Base-by-base conservation (phyloP, 805 yeast species). In the Wilhelminamyces savonicus region DNA sequence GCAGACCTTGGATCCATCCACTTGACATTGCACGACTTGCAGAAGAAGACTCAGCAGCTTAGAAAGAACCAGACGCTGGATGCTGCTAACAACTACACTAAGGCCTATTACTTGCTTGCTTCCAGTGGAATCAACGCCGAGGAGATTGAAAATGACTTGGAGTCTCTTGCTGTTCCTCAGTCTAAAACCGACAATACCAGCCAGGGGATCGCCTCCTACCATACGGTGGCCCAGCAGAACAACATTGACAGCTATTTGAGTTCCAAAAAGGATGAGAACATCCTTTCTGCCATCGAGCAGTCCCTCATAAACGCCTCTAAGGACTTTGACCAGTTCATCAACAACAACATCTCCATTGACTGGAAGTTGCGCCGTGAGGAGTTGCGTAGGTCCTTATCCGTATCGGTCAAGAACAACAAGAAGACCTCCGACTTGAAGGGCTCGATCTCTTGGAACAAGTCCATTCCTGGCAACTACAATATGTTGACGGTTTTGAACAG, bases 41-140 rank as follows among this genome's bases (percentile, higher is more conserved):
- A 76, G 43, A 72, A 76, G 43, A 74, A 80, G 37, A 78, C 90
- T 0, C 65, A 63, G 31, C 71, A 66, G 27, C 60, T 80, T 44
- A 65, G 86, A 32, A 69, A 66, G 33, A 34, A 36, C 12, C 47
- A 45, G 11, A 52, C 45, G 22, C 46, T 49, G 13, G 69, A 64
- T 21, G 49, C 50, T 13, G 45, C 51, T 10, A 61, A 62, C 25
- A 66, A 64, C 4, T 69, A 60, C 46, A 79, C 86, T 3, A 79
- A 77, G 45, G 92, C 84, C 2, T 97, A 92, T 50, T 92, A 92
- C 52, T 61, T 92, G 23, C 62, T 90, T 25, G 95, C 96, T 5
- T 83, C 88, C 1, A 81, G 90, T 47, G 97, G 97, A 1, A 72
- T 87, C 28, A 77, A 84, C 24, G 79, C 90, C 29, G 95, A 85